Base-by-base conservation (phyloP, 2,329 filamentous ascomycete genomes). In the Beauveria pseudobassiana region DNA sequence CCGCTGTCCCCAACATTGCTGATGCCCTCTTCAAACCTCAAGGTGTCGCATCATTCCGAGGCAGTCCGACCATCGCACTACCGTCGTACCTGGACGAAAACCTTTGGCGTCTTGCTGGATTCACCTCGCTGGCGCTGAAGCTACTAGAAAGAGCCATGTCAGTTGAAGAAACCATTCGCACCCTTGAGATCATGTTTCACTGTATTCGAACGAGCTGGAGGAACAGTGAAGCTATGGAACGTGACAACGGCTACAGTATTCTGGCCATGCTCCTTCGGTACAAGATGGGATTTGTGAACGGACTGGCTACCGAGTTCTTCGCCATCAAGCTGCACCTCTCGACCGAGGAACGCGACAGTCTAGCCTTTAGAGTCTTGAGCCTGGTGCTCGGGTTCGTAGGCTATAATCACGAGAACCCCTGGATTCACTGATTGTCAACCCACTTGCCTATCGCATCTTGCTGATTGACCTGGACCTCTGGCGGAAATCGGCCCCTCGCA, bases 141-240 rank as follows among this genome's bases (percentile, higher is more conserved):
- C 77, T 98, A 42, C 80, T 99, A 7, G 91, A 97, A 70, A 82
- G 87, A 40, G 88, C 95, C 1, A 80, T 81, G 3, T 87, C 86
- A 0, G 80, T 84, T 8, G 85, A 92, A 54, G 87, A 87, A 50
- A 86, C 93, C 30, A 77, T 93, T 10, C 83, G 90, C 59, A 87
- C 93, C 1, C 86, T 96, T 2, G 87, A 96, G 69, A 89, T 96
- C 68, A 80, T 96, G 28, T 92, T 97, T 64, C 86, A 90, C 65
- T 91, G 90, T 63, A 89, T 97, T 55, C 88, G 90, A 66, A 88
- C 90, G 65, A 98, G 90, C 71, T 99, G 96, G 95, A 85, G 95
- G 65, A 98, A 98, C 67, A 98, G 95, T 67, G 96, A 99, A 72
- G 93, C 95, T 28, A 97, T 99, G 89, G 95, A 99, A 73, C 87